Percentiles rank a stretch among this genome's conserved stretches.
phyloP scores from a whole-genome alignment of 2,329 filamentous ascomycete genomes.

The Calonectria fujianensis region DNA sequence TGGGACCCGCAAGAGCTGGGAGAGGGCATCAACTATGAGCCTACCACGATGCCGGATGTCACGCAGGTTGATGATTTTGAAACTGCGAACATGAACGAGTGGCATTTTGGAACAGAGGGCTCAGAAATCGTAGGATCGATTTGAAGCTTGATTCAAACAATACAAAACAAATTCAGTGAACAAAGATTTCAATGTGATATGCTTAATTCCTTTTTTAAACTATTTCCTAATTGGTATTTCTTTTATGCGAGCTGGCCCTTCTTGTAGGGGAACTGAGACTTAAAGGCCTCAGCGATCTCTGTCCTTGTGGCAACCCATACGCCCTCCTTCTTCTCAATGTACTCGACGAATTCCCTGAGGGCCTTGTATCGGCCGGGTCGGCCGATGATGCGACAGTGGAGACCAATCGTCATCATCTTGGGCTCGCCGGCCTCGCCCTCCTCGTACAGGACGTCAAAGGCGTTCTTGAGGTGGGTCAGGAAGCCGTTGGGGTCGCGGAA shows the following conservation, averaged over 20 bases:
- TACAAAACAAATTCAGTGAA: neutral
- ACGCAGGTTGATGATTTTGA: neutral
- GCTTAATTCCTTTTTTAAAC: neutral
- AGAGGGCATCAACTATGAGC: neutral
- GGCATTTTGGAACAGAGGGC: neutral
- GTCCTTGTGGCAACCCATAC: slow-evolving; percentile 73
- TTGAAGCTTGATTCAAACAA: neutral
- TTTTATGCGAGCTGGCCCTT: slow-evolving; percentile 59
- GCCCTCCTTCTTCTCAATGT: slow-evolving; percentile 69
- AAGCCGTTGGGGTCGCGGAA: slow-evolving; percentile 68
- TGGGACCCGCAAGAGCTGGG: slow-evolving; percentile 4
- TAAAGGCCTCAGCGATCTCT: slow-evolving; percentile 71
- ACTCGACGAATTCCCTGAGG: slow-evolving; percentile 71
- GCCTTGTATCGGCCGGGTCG: slow-evolving; percentile 71
- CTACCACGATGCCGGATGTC: neutral
- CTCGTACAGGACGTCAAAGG: slow-evolving; percentile 72
- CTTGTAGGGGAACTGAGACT: slow-evolving; percentile 68
- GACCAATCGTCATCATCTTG: slow-evolving; percentile 75
- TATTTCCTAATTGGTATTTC: neutral
- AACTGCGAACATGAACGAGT: neutral
- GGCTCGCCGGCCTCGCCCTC: slow-evolving; percentile 68
- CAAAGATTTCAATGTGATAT: neutral
- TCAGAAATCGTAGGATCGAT: neutral
- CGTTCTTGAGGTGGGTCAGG: slow-evolving; percentile 67
- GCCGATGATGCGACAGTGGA: slow-evolving; percentile 72